A percentile compares a stretch with the other conserved stretches of the same genome.
Evolutionary conservation across 2,329 filamentous ascomycete species (phyloP).

Genomic region (Parascedosporium putredinis): DNA sequence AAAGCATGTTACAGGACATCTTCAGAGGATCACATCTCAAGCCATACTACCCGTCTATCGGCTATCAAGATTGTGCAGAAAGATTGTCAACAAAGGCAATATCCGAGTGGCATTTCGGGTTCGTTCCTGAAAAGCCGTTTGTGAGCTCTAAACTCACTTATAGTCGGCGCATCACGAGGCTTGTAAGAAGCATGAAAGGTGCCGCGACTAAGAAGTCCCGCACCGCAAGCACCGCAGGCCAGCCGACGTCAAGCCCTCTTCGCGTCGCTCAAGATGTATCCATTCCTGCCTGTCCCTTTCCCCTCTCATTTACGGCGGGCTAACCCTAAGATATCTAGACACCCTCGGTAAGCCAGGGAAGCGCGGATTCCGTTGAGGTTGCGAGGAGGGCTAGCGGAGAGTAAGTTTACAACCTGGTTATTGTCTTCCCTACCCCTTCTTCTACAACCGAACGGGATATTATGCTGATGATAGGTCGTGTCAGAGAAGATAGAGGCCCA

Average conservation of each 20-base stretch:
- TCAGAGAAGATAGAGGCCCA: too few species aligned
- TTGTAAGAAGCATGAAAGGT: conserved; percentile 1
- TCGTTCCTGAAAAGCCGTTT: too few species aligned
- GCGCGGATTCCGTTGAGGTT: too few species aligned
- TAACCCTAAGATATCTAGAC: too few species aligned
- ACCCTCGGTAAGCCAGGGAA: neutral
- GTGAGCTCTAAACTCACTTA: too few species aligned
- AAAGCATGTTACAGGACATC: neutral
- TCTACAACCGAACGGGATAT: too few species aligned
- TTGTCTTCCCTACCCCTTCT: neutral
- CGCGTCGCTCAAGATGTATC: conserved; percentile 8
- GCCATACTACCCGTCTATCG: too few species aligned
- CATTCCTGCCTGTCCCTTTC: too few species aligned
- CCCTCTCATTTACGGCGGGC: too few species aligned
- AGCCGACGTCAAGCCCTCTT: neutral
- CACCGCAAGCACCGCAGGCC: conserved; percentile 4
- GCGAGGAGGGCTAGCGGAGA: neutral
- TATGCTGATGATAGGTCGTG: too few species aligned
- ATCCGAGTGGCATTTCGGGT: neutral
- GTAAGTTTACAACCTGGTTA: neutral
- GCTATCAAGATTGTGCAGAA: neutral
- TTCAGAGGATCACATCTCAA: too few species aligned
- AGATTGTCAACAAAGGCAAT: neutral
- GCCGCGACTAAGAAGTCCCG: neutral
- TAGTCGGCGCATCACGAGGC: too few species aligned